A percentile compares a stretch with the other conserved stretches of the same genome.
Evolutionary conservation across 2,329 filamentous ascomycete genomes (phyloP).

Genomic region (Calonectria pteridis): DNA sequence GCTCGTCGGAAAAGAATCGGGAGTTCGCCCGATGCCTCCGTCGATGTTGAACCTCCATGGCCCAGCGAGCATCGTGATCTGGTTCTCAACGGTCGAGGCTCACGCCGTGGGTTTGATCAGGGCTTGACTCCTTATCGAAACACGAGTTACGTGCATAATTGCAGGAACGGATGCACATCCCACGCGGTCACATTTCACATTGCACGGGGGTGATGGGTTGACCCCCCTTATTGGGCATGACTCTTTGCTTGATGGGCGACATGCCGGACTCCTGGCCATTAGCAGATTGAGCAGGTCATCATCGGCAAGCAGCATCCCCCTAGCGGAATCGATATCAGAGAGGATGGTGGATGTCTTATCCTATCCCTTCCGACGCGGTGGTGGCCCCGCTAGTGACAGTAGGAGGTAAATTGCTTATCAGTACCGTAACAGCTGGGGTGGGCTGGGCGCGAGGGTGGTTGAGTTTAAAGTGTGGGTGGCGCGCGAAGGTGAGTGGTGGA

Average conservation of each 20-base stretch:
- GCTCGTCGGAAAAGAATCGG: slow-evolving; percentile 20
- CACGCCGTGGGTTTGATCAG: background rate
- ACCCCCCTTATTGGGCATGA: background rate
- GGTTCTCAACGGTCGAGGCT: background rate
- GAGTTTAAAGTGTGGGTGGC: slow-evolving; percentile 20
- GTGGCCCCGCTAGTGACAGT: slow-evolving; percentile 10
- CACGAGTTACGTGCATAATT: background rate
- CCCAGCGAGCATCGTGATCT: background rate
- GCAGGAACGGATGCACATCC: slow-evolving; percentile 19
- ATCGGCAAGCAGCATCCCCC: background rate
- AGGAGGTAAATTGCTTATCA: slow-evolving; percentile 26
- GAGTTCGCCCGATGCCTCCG: slow-evolving; percentile 11
- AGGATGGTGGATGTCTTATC: slow-evolving; percentile 3
- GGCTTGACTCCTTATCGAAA: background rate
- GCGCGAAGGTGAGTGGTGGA: slow-evolving; percentile 19
- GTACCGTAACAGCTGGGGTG: slow-evolving; percentile 8
- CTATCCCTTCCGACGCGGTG: slow-evolving; percentile 14
- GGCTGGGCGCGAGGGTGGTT: slow-evolving; percentile 17
- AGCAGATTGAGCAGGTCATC: slow-evolving; percentile 19
- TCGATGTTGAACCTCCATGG: background rate
- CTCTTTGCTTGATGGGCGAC: background rate
- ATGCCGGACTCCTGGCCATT: slow-evolving; percentile 9
- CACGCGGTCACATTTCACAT: slow-evolving; percentile 11
- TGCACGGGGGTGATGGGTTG: slow-evolving; percentile 18
- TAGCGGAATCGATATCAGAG: slow-evolving; percentile 1